A percentile compares a stretch with the other conserved stretches of the same genome.
phyloP scores from a whole-genome alignment of 345 rosid genomes.

The Aquilaria malaccensis region DNA sequence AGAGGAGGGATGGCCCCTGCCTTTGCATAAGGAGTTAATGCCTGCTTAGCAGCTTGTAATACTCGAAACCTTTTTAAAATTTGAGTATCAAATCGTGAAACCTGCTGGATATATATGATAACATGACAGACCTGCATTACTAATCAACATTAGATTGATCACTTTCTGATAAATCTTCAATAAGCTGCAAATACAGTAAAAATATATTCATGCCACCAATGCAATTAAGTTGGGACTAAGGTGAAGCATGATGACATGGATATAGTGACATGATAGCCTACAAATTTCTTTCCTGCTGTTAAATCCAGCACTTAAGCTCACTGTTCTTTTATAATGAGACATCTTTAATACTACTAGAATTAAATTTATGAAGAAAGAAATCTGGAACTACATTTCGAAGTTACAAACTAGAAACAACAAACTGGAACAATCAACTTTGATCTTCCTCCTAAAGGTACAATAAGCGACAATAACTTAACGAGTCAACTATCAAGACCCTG shows the following conservation, averaged over 20 bases:
- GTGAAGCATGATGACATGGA: too few relatives aligned
- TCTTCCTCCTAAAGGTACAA: neutral
- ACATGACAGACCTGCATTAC: conserved; percentile 86
- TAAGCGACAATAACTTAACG: neutral
- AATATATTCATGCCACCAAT: too few relatives aligned
- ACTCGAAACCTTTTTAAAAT: conserved; percentile 62
- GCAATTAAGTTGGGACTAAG: too few relatives aligned
- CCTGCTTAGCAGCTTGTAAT: conserved; percentile 72
- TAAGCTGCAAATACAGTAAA: neutral
- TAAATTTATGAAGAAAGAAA: too few relatives aligned
- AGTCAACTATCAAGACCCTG: neutral
- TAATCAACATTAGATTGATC: conserved; percentile 17
- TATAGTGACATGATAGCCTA: too few relatives aligned
- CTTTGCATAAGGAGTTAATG: conserved; percentile 48
- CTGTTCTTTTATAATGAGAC: too few relatives aligned
- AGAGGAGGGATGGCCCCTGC: conserved; percentile 37
- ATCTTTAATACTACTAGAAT: too few relatives aligned
- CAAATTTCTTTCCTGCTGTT: too few relatives aligned
- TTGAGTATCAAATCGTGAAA: conserved; percentile 56
- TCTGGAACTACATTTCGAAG: too few relatives aligned
- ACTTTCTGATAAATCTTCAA: neutral
- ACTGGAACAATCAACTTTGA: too few relatives aligned
- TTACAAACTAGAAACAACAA: too few relatives aligned
- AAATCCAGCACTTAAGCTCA: too few relatives aligned
- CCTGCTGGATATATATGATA: conserved; percentile 55